These are phyloP conservation scores for Plantago ovata DNA, from an alignment of 257 asterid species.

Conservation along the genomic window DNA sequence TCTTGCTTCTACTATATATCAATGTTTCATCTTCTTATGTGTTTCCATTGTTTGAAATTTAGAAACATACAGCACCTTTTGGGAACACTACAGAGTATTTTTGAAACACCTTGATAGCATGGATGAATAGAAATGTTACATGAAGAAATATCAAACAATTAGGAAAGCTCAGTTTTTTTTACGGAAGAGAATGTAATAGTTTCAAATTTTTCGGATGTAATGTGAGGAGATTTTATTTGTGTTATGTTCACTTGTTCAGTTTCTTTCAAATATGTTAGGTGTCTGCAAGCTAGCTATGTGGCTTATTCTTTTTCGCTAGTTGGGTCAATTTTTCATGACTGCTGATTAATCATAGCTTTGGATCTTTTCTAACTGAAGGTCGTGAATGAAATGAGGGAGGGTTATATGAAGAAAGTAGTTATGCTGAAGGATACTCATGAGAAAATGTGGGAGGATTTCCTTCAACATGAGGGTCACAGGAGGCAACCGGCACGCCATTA, in stretches of 20 bases:
- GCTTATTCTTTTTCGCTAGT: constrained; percentile 6
- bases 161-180: too few species aligned
- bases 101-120: too few species aligned
- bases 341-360: constrained; percentile 16
- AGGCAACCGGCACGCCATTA: constrained; percentile 53
- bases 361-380: constrained; percentile 44
- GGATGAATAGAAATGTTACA: too few species aligned
- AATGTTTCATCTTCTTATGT: too few species aligned
- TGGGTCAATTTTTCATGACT: constrained; percentile 10
- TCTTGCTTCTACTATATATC: neutral
- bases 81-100: too few species aligned
- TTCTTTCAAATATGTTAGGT: neutral
- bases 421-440: constrained; percentile 60
- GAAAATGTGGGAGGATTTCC: constrained; percentile 81
- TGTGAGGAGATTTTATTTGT: neutral
- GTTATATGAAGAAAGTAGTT: constrained; percentile 53
- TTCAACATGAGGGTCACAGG: constrained; percentile 61
- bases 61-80: too few species aligned
- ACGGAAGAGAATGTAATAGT: too few species aligned
- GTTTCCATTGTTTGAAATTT: too few species aligned
- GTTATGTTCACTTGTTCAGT: neutral
- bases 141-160: too few species aligned
- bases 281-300: constrained; percentile 6
- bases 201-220: neutral
- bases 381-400: constrained; percentile 66